Base-by-base conservation (phyloP, 169 alveolate genomes). In the Plasmodium malariae region DNA sequence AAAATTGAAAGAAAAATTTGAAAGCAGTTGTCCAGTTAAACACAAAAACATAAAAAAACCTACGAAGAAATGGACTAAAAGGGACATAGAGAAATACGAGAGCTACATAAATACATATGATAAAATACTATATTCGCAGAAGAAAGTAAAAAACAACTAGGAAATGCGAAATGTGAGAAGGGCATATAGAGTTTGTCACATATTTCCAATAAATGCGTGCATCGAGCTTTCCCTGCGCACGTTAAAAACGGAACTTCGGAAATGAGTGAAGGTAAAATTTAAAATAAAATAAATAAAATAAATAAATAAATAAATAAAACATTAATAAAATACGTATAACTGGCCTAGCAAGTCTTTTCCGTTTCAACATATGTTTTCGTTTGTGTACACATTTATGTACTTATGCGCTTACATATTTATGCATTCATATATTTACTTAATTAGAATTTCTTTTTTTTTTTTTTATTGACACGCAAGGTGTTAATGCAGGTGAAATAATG, bases 51-150 rank as follows among this genome's bases (percentile, higher is more conserved):
- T 80, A 34, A 68, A 59, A 11, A 80, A 65, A n/a, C 83, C 90
- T 21, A 32, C 60, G 30, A 80, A 67, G 12, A 68, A 80, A 12
- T 80, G 90, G 90, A 80, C 90, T 36, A 63, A 54, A 43, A 37
- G 80, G 51, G 90, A 80, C 71, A 70, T 80, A 11, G 90, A 80
- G 30, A 80, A 55, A 9, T 80, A 80, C 43, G 73, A 80, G 24
- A n/a, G 40, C 3, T 80, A 67, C 49, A 45, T 80, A 17, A 63
- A 28, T 21, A 30, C 67, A 17, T 80, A 80, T 45, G 90, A 80
- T 32, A 67, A 67, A 30, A 63, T 80, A 48, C 19, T 80, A 54
- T 80, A 54, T 60, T 45, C 90, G 9, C 80, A 80, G 43, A 48
- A 36, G 3, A 36, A 45, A 63, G 26, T 9, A 45, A 59, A 49